Evolutionary conservation across 73 alveolate genomes (phyloP).

Genomic region (Paramecium pentaurelia): DNA sequence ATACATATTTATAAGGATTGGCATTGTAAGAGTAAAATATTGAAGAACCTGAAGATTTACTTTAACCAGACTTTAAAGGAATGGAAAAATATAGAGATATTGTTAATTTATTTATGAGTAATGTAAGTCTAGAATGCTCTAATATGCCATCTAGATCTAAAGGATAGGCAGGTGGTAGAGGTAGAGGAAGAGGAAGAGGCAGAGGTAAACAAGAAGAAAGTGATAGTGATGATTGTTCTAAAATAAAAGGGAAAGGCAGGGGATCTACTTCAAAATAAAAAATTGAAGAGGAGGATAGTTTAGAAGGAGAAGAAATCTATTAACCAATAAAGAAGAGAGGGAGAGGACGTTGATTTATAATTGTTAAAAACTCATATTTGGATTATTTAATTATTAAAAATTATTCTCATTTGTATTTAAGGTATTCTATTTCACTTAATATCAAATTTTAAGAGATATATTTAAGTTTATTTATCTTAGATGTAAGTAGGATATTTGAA

Average conservation of each 20-base stretch:
- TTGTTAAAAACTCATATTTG: neutral
- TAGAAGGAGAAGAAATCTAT: constrained; percentile 35
- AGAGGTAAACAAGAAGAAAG: constrained; percentile 41
- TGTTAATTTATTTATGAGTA: constrained; percentile 67
- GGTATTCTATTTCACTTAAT: too few relatives aligned
- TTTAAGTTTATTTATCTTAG: too few relatives aligned
- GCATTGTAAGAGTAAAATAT: constrained; percentile 80
- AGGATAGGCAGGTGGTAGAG: neutral
- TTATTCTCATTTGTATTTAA: too few relatives aligned
- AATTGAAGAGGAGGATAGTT: constrained; percentile 24
- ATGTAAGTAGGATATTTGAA: neutral
- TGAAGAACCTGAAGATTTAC: constrained; percentile 75
- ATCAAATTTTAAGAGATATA: too few relatives aligned
- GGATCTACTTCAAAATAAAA: neutral
- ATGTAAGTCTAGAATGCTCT: constrained; percentile 53
- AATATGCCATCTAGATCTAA: neutral
- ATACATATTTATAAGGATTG: constrained; percentile 79
- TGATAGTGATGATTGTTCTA: constrained; percentile 35
- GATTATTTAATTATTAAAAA: neutral
- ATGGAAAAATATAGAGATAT: constrained; percentile 75
- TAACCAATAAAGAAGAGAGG: neutral
- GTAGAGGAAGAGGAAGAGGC: constrained; percentile 22
- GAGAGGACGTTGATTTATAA: neutral
- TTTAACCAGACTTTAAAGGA: constrained; percentile 83
- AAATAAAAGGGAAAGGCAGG: neutral